Evolutionary conservation across 2,329 filamentous ascomycete genomes (phyloP).

Genomic region (Aspergillus aculeatus): DNA sequence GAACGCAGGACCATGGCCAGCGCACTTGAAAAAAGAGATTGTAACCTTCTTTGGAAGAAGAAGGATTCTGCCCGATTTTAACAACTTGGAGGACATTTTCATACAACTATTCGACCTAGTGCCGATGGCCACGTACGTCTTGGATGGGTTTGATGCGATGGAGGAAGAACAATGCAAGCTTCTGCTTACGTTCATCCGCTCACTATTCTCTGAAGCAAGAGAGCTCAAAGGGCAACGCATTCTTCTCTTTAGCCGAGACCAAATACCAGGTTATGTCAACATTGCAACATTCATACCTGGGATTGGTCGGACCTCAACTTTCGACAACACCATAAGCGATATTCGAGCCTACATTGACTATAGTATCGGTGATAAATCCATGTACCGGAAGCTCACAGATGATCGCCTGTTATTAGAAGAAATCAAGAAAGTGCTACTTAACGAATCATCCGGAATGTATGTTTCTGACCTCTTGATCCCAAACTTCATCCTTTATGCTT

Average conservation of each 20-base stretch:
- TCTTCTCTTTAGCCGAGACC: slow-evolving; percentile 21
- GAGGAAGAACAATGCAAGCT: slow-evolving; percentile 7
- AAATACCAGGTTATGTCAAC: slow-evolving; percentile 20
- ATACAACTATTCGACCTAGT: slow-evolving; percentile 6
- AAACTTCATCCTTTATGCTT: neutral
- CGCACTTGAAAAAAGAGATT: neutral
- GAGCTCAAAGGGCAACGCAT: slow-evolving; percentile 8
- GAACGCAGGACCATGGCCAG: slow-evolving; percentile 1
- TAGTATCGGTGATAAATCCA: slow-evolving; percentile 18
- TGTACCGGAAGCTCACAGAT: slow-evolving; percentile 19
- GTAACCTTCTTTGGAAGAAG: slow-evolving; percentile 13
- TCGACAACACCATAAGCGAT: slow-evolving; percentile 18
- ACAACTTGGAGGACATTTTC: slow-evolving; percentile 19
- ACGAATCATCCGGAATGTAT: slow-evolving; percentile 3
- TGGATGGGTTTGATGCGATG: slow-evolving; percentile 22
- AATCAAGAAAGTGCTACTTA: neutral
- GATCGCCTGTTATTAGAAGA: slow-evolving; percentile 7
- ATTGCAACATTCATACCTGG: slow-evolving; percentile 17
- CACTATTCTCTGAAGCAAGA: neutral
- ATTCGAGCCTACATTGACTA: slow-evolving; percentile 19
- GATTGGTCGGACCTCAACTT: slow-evolving; percentile 20
- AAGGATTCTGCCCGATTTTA: slow-evolving; percentile 16
- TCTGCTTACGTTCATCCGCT: slow-evolving; percentile 9
- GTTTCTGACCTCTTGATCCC: neutral
- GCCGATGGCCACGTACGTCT: slow-evolving; percentile 14